A percentile compares a stretch with the other conserved stretches of the same genome.
These are phyloP conservation scores for Danielia reshetovae DNA, from an alignment of 805 yeast genomes.

Conservation along the genomic window DNA sequence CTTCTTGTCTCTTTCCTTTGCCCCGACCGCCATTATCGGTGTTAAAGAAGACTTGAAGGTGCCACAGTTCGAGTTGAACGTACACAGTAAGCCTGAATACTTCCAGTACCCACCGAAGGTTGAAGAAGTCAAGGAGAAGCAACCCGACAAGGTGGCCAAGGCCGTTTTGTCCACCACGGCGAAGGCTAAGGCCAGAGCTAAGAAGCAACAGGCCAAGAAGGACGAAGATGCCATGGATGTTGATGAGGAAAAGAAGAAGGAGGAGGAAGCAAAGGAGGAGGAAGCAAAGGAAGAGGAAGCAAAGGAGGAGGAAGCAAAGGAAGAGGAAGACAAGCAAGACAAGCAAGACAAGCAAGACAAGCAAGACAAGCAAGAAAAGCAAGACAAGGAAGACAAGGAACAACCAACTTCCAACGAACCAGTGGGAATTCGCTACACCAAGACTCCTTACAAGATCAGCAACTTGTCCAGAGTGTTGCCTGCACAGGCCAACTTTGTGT, in stretches of 20 bases:
- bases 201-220: slow-evolving; percentile 52
- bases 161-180: slow-evolving; percentile 94
- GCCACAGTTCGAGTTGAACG: slow-evolving; percentile 77
- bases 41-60: slow-evolving; percentile 80
- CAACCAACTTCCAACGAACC: slow-evolving; percentile 22
- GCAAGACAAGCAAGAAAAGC: slow-evolving; percentile 33
- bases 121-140: slow-evolving; percentile 74
- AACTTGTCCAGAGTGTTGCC: slow-evolving; percentile 90
- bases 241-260: slow-evolving; percentile 25
- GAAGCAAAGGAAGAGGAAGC: slow-evolving; percentile 13
- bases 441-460: slow-evolving; percentile 63
- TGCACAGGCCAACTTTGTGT: slow-evolving; percentile 75
- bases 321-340: slow-evolving; percentile 10
- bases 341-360: too few relatives aligned
- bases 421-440: slow-evolving; percentile 49
- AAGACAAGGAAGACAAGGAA: slow-evolving; percentile 17
- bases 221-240: slow-evolving; percentile 48
- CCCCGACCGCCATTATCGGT: slow-evolving; percentile 89
- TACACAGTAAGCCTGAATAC: slow-evolving; percentile 73
- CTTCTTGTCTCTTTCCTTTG: slow-evolving; percentile 84
- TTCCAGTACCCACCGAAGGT: slow-evolving; percentile 89
- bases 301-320: slow-evolving; percentile 6
- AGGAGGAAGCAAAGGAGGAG: slow-evolving; percentile 15
- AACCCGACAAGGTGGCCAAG: slow-evolving; percentile 83
- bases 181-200: slow-evolving; percentile 90